Percentiles rank a stretch among this genome's conserved stretches.
Conservation (phyloP, 345 rosid genomes). For the Citrus glauca region DNA sequence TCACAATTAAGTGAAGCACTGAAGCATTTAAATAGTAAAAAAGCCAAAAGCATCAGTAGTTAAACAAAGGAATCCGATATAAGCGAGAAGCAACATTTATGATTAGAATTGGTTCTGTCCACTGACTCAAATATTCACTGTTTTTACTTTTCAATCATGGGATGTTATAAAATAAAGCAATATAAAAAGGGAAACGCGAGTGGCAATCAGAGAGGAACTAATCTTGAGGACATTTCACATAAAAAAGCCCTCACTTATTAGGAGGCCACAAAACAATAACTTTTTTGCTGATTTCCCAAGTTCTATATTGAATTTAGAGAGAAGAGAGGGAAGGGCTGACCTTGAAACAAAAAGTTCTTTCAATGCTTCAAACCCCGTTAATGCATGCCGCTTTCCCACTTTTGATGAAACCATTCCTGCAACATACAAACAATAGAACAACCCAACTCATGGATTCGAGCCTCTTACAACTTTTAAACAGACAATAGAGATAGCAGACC, state of each 20-base stretch:
- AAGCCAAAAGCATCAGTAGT: neutral
- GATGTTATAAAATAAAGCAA: neutral
- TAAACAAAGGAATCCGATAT: neutral
- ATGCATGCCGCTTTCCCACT: constrained; percentile 90
- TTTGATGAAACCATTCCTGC: constrained; percentile 92
- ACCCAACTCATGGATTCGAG: neutral
- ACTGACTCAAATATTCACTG: neutral
- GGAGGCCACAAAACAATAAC: neutral
- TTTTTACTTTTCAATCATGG: neutral
- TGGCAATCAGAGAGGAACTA: neutral
- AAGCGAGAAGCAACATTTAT: neutral
- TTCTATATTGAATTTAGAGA: neutral
- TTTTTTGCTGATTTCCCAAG: neutral
- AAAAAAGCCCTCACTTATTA: neutral
- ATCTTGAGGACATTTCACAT: neutral
- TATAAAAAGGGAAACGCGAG: neutral
- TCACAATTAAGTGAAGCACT: neutral
- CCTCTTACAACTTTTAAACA: neutral
- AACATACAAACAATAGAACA: constrained; percentile 16
- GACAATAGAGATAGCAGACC: neutral
- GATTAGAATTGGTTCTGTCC: neutral
- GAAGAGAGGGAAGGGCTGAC: constrained; percentile 23
- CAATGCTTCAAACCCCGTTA: constrained; percentile 81
- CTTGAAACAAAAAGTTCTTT: constrained; percentile 76
- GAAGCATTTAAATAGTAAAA: neutral